A percentile compares a stretch with the other conserved stretches of the same genome.
Evolutionary conservation across 495 filamentous ascomycete genomes (phyloP).

Genomic region (Apodospora peruviana): DNA sequence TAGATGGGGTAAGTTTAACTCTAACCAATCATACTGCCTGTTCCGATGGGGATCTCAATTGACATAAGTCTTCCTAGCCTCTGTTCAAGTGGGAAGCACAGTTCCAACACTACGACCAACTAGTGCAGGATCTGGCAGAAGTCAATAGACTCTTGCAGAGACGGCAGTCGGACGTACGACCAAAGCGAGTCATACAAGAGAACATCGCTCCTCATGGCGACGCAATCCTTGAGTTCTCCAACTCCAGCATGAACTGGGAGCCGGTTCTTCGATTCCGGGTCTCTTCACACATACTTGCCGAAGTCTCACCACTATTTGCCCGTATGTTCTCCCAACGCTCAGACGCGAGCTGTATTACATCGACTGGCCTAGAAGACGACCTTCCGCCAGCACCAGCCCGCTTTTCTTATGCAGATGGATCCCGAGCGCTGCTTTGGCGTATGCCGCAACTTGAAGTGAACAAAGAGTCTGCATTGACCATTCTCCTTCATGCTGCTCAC

Average conservation of each 20-base stretch:
- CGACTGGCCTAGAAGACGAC: slow-evolving; percentile 16
- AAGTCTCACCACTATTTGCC: slow-evolving; percentile 31
- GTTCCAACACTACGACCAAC: slow-evolving; percentile 23
- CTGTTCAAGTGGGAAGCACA: slow-evolving; percentile 15
- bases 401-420: slow-evolving; percentile 25
- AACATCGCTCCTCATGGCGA: slow-evolving; percentile 25
- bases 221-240: slow-evolving; percentile 33
- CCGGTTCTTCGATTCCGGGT: slow-evolving; percentile 34
- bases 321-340: slow-evolving; percentile 23
- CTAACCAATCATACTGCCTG: too few species aligned
- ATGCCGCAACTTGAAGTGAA: slow-evolving; percentile 38
- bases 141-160: slow-evolving; percentile 9
- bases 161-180: slow-evolving; percentile 15
- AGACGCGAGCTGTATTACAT: background rate
- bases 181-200: slow-evolving; percentile 13
- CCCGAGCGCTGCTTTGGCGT: slow-evolving; percentile 26
- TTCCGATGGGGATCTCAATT: too few species aligned
- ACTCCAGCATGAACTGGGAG: slow-evolving; percentile 11
- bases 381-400: slow-evolving; percentile 25
- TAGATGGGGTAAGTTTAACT: too few species aligned
- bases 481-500: slow-evolving; percentile 37
- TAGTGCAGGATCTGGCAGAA: slow-evolving; percentile 15
- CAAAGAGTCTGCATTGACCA: slow-evolving; percentile 24
- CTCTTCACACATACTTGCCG: slow-evolving; percentile 31
- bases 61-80: too few species aligned